phyloP scores from a whole-genome alignment of 148 eudicot genomes.

The Hydrangea macrophylla region DNA sequence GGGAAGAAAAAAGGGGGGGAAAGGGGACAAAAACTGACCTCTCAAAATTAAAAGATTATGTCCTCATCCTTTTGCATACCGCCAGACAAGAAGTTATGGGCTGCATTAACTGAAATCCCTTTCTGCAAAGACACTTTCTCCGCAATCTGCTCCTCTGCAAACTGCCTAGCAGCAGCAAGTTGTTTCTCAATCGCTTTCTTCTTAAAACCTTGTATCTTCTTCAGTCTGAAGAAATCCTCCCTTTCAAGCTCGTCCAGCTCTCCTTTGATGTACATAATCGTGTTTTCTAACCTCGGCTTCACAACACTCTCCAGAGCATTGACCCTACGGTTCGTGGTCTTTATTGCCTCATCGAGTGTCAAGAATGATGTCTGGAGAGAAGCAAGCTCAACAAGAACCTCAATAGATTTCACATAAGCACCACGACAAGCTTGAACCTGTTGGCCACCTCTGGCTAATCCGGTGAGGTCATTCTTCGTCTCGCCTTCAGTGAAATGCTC shows the following conservation, averaged over 20 bases:
- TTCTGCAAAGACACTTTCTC: constrained; percentile 53
- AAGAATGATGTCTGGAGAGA: constrained; percentile 79
- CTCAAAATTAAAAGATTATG: constrained; percentile 48
- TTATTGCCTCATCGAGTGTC: constrained; percentile 83
- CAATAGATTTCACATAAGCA: constrained; percentile 71
- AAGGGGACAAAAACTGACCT: constrained; percentile 11
- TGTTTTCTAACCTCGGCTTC: constrained; percentile 70
- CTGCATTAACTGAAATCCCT: constrained; percentile 48
- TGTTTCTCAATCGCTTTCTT: constrained; percentile 69
- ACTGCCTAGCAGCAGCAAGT: constrained; percentile 40
- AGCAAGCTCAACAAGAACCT: constrained; percentile 78
- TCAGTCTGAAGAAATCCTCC: constrained; percentile 82
- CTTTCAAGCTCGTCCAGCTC: constrained; percentile 82
- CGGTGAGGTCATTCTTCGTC: constrained; percentile 67
- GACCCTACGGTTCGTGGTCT: constrained; percentile 82
- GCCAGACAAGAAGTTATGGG: constrained; percentile 42
- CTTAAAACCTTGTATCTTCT: constrained; percentile 77
- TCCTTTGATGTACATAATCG: constrained; percentile 71
- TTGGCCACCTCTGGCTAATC: constrained; percentile 76
- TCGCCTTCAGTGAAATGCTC: constrained; percentile 66
- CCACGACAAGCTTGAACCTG: constrained; percentile 65
- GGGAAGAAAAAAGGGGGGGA: too few relatives aligned
- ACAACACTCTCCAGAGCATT: constrained; percentile 79
- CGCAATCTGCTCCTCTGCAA: constrained; percentile 54
- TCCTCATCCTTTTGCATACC: constrained; percentile 53